Base-by-base conservation (phyloP, 148 eudicot genomes). In the Dianthus caryophyllus region DNA sequence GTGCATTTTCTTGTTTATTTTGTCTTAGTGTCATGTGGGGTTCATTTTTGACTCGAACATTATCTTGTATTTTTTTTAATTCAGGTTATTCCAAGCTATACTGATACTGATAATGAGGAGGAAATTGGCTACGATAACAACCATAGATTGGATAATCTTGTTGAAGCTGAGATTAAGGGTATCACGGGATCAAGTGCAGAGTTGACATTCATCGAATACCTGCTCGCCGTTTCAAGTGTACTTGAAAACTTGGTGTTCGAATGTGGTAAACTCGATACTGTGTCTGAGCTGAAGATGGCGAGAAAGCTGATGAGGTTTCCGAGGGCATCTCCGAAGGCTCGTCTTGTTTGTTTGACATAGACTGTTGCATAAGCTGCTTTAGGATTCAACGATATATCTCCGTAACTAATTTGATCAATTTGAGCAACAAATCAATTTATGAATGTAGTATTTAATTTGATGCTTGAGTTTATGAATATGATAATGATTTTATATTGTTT, bases 161-260 rank as follows among this genome's bases (percentile, higher is more conserved):
- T 4, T 17, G 31, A 39, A 17, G 51, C 55, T 6, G 17, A 26
- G 0, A 31, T 66, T 18, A 13, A 20, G 22, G 48, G 31, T 33
- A 33, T 66, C 10, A 66, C 29, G 1, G 70, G 70, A 66, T 31
- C 60, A 22, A 66, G 29, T 66, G 70, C 33, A 2, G 70, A 66
- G 58, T 48, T 51, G 29, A 21, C 33, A 36, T 36, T 66, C 48
- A 38, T 66, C 14, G 43, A 52, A 52, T 52, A 51, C n/a, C 2
- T 66, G 48, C 70, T 66, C 29, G 29, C 60, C 1, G 10, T 52
- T 7, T 52, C 70, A 51, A 18, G 4, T 21, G 31, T 21, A 7
- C 70, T 66, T 1, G 31, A 66, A 21, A 36, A 51, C 0, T 0
- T 66, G 18, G 1, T 22, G 13, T 52, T 18, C 31, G 33, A 66